A percentile compares a stretch with the other conserved stretches of the same genome.
Evolutionary conservation across 2,329 filamentous ascomycete genomes (phyloP).

Genomic region (Penicillium sclerotiorum): DNA sequence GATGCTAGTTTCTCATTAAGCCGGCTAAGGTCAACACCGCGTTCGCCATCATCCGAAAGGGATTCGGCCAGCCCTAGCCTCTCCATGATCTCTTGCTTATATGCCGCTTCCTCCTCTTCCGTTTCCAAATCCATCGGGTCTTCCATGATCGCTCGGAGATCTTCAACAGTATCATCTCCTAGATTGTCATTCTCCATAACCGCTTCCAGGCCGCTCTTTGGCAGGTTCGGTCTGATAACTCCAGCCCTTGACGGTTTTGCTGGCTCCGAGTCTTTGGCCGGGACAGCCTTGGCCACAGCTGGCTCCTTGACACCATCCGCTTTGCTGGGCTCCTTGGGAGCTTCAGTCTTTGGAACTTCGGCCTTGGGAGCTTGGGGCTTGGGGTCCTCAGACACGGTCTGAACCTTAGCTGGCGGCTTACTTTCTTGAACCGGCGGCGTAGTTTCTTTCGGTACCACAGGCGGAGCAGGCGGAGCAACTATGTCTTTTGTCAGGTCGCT

Average conservation of each 20-base stretch:
- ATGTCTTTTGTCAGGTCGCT: constrained; percentile 31
- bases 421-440: constrained; percentile 7
- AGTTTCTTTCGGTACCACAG: constrained; percentile 9
- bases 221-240: constrained; percentile 41
- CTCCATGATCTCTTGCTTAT: constrained; percentile 33
- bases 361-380: no score
- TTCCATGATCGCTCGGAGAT: constrained; percentile 46
- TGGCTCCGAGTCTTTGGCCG: constrained; percentile 1
- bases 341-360: no score
- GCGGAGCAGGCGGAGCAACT: constrained; percentile 14
- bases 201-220: constrained; percentile 46
- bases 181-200: constrained; percentile 45
- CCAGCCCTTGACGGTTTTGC: constrained; percentile 22
- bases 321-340: no score
- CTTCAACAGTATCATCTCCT: constrained; percentile 50
- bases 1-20: constrained; percentile 44
- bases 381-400: constrained; percentile 1
- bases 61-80: constrained; percentile 25
- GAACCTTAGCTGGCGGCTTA: constrained; percentile 7
- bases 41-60: constrained; percentile 23
- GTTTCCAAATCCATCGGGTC: constrained; percentile 30
- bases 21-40: constrained; percentile 38
- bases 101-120: constrained; percentile 36
- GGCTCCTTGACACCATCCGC: no score
- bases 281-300: not conserved